Evolutionary conservation across 2,329 filamentous ascomycete genomes (phyloP).

Genomic region (Sclerotinia borealis): DNA sequence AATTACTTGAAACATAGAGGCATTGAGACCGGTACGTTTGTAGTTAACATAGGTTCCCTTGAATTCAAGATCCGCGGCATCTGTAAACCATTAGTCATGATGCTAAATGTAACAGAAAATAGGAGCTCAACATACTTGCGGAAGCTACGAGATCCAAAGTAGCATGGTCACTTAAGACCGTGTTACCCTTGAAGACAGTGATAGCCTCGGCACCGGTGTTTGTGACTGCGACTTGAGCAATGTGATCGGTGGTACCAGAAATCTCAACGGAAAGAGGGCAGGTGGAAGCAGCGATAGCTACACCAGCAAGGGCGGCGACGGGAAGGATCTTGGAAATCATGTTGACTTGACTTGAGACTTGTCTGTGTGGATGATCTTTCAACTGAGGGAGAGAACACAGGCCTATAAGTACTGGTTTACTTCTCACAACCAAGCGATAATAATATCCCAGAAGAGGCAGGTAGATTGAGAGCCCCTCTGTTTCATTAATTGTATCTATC

Average conservation of each 20-base stretch:
- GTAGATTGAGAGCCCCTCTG: background rate
- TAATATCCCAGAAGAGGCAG: background rate
- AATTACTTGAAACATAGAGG: slow-evolving; percentile 21
- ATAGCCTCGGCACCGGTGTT: slow-evolving; percentile 22
- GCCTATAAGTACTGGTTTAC: background rate
- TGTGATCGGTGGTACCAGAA: slow-evolving; percentile 16
- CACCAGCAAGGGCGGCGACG: slow-evolving; percentile 20
- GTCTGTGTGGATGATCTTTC: background rate
- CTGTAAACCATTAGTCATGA: slow-evolving; percentile 12
- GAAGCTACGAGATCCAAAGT: slow-evolving; percentile 22
- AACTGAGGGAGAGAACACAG: background rate
- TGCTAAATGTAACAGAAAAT: background rate
- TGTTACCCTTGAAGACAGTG: slow-evolving; percentile 27
- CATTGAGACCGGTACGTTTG: slow-evolving; percentile 16
- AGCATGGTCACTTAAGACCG: slow-evolving; percentile 21
- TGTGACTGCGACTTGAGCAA: slow-evolving; percentile 22
- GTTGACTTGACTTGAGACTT: slow-evolving; percentile 7
- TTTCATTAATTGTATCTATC: background rate
- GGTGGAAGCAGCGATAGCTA: slow-evolving; percentile 18
- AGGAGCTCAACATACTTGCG: slow-evolving; percentile 14
- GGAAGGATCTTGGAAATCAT: slow-evolving; percentile 25
- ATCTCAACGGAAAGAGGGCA: slow-evolving; percentile 25
- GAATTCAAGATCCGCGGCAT: slow-evolving; percentile 20
- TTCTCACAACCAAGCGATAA: background rate
- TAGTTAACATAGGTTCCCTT: slow-evolving; percentile 24